These are phyloP conservation scores for Candida berthetii DNA, from an alignment of 805 yeast species.

Conservation along the genomic window DNA sequence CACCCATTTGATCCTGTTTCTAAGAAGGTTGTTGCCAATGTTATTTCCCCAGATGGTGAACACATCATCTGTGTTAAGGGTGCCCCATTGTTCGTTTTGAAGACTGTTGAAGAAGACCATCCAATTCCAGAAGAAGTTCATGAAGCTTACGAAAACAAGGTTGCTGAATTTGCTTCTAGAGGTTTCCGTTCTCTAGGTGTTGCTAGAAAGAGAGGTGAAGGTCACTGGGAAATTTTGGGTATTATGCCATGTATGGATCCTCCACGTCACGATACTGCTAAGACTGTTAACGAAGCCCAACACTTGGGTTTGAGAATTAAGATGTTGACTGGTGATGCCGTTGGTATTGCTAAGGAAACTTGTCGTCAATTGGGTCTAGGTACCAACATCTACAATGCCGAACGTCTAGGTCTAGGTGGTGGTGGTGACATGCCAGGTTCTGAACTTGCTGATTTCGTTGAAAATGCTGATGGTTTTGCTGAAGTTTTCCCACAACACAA, in stretches of 20 bases:
- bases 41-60: constrained; percentile 95
- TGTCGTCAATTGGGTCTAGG: constrained; percentile 97
- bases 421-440: constrained; percentile 94
- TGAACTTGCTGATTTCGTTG: constrained; percentile 95
- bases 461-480: constrained; percentile 97
- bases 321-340: constrained; percentile 99
- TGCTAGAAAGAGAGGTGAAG: constrained; percentile 98
- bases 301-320: constrained; percentile 88
- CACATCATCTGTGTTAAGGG: constrained; percentile 95
- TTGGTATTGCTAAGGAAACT: constrained; percentile 97
- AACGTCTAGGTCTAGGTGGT: constrained; percentile 93
- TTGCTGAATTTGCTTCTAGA: constrained; percentile 95
- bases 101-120: constrained; percentile 96
- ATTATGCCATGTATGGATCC: constrained; percentile 99
- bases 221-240: constrained; percentile 96
- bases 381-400: constrained; percentile 94
- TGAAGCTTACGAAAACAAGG: constrained; percentile 94
- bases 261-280: constrained; percentile 97
- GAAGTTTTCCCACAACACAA: constrained; percentile 98
- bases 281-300: constrained; percentile 89
- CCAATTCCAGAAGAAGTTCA: constrained; percentile 91
- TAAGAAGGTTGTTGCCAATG: constrained; percentile 92
- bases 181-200: constrained; percentile 99
- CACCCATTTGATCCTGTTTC: constrained; percentile 98
- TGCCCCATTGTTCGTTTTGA: constrained; percentile 95